Conservation (phyloP, 139 green algal species). For the Closterium sp. region DNA sequence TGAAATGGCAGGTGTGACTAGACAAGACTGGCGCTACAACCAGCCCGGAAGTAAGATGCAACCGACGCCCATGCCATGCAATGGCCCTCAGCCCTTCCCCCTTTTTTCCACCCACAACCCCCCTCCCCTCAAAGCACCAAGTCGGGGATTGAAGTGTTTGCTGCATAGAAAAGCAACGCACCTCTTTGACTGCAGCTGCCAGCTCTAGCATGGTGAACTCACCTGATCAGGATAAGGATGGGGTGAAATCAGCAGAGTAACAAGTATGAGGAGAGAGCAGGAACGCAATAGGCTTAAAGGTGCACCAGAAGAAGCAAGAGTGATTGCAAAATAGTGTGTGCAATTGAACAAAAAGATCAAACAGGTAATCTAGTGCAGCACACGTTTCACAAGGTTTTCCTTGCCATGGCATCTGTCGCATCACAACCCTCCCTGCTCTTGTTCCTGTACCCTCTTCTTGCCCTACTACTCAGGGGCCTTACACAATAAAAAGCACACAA, state of each 20-base stretch:
- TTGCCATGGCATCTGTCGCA: no score
- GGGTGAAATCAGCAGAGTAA: background rate
- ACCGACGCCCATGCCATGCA: no score
- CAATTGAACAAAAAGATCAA: background rate
- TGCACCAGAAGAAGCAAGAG: background rate
- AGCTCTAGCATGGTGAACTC: constrained; percentile 55
- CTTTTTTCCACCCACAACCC: no score
- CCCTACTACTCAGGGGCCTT: no score
- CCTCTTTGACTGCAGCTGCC: constrained; percentile 40
- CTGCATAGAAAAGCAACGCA: constrained; percentile 32
- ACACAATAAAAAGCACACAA: no score
- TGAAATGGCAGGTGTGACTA: no score
- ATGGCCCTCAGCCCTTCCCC: no score
- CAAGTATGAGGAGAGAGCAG: background rate
- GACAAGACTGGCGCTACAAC: no score
- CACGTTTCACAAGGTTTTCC: background rate
- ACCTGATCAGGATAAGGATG: background rate
- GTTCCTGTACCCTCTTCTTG: no score
- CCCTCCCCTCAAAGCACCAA: background rate
- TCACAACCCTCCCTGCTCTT: no score
- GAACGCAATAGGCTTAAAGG: background rate
- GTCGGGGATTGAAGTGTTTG: no score
- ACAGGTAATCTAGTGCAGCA: background rate
- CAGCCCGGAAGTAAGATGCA: no score
- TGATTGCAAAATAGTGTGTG: background rate